Base-by-base conservation (phyloP, 768 basidiomycete species). In the Stropharia rugosoannulata region DNA sequence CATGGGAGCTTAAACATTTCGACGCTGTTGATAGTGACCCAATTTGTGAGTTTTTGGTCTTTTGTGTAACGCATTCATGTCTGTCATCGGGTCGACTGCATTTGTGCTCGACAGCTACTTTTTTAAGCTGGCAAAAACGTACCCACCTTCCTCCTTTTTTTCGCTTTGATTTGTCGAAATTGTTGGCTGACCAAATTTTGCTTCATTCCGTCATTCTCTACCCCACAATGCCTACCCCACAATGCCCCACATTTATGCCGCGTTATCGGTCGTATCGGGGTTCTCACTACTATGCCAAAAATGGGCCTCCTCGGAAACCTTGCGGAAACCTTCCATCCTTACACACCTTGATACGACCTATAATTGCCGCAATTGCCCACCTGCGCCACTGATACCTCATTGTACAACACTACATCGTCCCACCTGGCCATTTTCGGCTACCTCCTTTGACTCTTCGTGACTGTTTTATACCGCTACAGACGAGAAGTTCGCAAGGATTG, bases 1-100 rank as follows among this genome's bases (percentile, higher is more conserved):
- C 79, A 0, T 96, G 94, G 93, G 65, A 79, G 55, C 70, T 92
- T 58, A 87, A 85, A 69, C 89, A 94, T 64, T 98, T 98, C 65
- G 73, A 72, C 35, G 81, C 83, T 61, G 73, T 88, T 27, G 85
- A 85, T 9, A 78, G 73, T 39, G 93, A 97, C 66, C 79, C 87
- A 12, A 74, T 82, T 22, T 97, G 90, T 89, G 64, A 66, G 87
- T 78, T 46, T 29, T 22, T 5, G 41, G 39, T 43, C 22, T 45
- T 50, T 45, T 38, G 41, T 18, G 16, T 38, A 49, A 12, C 1
- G 27, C 25, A 18, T 53, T 27, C 50, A 10, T 40, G 19, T 22
- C 12, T 9, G 1, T 25, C 13, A 4, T 36, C 13, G 25, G 29
- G 29, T 32, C 19, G 37, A 35, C 10, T 15, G 27, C 57, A 52